These are phyloP conservation scores for Ophiostoma quercus DNA, from an alignment of 2,329 filamentous ascomycete genomes.

Conservation along the genomic window DNA sequence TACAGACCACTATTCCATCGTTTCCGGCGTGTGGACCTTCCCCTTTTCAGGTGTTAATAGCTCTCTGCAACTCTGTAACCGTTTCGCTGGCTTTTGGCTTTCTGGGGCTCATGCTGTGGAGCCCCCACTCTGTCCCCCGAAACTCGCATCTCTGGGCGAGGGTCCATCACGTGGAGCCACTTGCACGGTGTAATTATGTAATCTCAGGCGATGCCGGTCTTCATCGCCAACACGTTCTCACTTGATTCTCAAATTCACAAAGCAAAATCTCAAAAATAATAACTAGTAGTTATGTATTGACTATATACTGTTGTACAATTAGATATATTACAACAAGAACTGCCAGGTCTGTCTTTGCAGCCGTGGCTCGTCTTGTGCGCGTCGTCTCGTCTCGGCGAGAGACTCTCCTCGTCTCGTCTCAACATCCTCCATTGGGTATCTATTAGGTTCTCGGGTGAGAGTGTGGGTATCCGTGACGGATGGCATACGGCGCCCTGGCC, in stretches of 20 bases:
- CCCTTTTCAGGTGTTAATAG: conserved; percentile 14
- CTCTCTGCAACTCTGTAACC: neutral
- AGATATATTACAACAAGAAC: neutral
- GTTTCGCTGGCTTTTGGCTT: conserved; percentile 4
- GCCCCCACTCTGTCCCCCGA: neutral
- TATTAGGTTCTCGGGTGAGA: conserved; percentile 11
- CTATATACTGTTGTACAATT: conserved; percentile 13
- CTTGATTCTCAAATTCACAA: neutral
- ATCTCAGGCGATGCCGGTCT: neutral
- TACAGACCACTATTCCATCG: conserved; percentile 2
- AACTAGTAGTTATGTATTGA: neutral
- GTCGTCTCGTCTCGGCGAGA: neutral
- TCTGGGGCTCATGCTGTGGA: neutral
- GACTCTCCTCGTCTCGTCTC: neutral
- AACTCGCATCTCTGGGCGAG: neutral
- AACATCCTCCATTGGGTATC: conserved; percentile 15
- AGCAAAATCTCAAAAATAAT: neutral
- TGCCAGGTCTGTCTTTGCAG: neutral
- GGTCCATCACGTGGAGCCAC: conserved; percentile 6
- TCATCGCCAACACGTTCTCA: neutral
- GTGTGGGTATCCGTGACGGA: neutral
- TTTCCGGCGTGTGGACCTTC: conserved; percentile 5
- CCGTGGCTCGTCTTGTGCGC: neutral
- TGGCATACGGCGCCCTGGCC: conserved; percentile 10
- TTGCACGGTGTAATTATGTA: neutral